phyloP scores from a whole-genome alignment of 2,329 filamentous ascomycete species.

The Pseudofabraea citricarpa region DNA sequence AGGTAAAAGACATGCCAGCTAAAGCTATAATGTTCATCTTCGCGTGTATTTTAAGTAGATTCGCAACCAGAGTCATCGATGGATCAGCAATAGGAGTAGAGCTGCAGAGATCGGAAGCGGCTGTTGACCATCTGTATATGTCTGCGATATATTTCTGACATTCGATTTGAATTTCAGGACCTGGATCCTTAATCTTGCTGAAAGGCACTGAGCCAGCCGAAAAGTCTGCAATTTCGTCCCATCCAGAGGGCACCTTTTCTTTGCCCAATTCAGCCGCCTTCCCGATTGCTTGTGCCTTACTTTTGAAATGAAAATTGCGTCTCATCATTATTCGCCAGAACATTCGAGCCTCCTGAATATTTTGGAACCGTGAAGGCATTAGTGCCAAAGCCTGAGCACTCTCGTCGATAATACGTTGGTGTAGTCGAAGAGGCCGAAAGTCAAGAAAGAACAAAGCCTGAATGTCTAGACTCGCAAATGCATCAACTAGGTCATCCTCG shows the following conservation, averaged over 20 bases:
- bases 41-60: conserved; percentile 2
- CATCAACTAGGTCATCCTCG: conserved; percentile 3
- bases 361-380: conserved; percentile 2
- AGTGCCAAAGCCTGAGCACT: not conserved
- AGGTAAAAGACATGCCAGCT: conserved; percentile 8
- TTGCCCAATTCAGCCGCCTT: not conserved
- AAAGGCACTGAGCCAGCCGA: too few species aligned
- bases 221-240: not conserved
- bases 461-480: conserved; percentile 4
- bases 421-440: not conserved
- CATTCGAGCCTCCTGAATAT: not conserved
- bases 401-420: not conserved
- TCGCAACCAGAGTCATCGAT: not conserved
- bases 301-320: conserved; percentile 6
- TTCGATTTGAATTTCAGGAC: not conserved
- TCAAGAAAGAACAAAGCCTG: conserved; percentile 5
- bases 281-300: not conserved
- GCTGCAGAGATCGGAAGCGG: conserved; percentile 1
- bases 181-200: not conserved
- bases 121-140: not conserved
- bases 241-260: not conserved
- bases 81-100: conserved; percentile 1
- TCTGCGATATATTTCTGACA: not conserved
- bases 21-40: conserved; percentile 8
- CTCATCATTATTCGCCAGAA: conserved; percentile 3